A percentile compares a stretch with the other conserved stretches of the same genome.
Conservation (phyloP, 257 asterid genomes). For the Avicennia marina region DNA sequence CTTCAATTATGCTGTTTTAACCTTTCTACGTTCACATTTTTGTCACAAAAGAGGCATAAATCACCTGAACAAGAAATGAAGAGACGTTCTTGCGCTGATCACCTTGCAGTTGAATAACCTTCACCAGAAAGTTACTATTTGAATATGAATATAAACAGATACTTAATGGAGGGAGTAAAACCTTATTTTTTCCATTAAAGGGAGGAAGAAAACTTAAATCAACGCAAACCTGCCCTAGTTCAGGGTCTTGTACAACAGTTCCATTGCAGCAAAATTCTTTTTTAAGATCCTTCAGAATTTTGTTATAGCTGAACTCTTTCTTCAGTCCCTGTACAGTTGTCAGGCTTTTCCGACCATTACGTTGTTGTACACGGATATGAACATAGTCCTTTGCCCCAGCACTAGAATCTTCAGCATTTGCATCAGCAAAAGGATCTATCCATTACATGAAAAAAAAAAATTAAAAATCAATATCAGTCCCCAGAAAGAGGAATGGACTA, state of each 20-base stretch:
- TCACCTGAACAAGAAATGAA: conserved; percentile 62
- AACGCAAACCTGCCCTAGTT: conserved; percentile 69
- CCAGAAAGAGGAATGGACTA: no score
- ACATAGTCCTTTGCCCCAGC: conserved; percentile 67
- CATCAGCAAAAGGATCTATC: conserved; percentile 71
- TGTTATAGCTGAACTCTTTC: conserved; percentile 64
- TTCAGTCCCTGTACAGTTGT: conserved; percentile 69
- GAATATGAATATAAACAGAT: not conserved
- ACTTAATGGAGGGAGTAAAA: not conserved
- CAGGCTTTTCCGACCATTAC: conserved; percentile 76
- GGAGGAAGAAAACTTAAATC: not conserved
- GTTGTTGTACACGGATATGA: conserved; percentile 63
- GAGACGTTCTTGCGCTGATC: conserved; percentile 87
- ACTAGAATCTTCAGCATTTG: conserved; percentile 67
- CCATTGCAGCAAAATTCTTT: conserved; percentile 95
- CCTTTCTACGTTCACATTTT: not conserved
- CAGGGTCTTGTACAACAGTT: conserved; percentile 85
- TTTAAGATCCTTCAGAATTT: conserved; percentile 75
- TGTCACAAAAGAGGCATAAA: not conserved
- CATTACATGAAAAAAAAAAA: not conserved
- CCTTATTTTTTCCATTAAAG: not conserved
- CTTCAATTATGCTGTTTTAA: not conserved
- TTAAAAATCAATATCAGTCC: not conserved
- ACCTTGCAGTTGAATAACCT: conserved; percentile 92
- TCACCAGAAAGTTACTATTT: not conserved